Evolutionary conservation across 2,329 filamentous ascomycete species (phyloP).

Genomic region (Cladobotryum protrusum): DNA sequence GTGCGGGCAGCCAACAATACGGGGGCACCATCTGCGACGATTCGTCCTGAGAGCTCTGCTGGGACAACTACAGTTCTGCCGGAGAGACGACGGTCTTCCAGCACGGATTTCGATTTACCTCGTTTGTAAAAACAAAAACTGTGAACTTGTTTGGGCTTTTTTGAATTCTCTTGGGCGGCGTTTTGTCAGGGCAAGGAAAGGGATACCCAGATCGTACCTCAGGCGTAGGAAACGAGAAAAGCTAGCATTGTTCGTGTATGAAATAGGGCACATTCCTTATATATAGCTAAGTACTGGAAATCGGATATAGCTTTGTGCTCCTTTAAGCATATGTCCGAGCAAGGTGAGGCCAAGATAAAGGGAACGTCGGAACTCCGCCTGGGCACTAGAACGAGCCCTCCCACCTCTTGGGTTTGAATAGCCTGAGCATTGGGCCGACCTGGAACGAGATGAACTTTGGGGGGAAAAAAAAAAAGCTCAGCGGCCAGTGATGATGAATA

Average conservation of each 20-base stretch:
- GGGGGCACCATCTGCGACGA: slow-evolving; percentile 20
- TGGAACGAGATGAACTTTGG: too few relatives aligned
- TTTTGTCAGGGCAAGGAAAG: neutral
- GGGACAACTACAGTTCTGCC: slow-evolving; percentile 22
- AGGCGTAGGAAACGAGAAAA: neutral
- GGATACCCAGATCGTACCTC: neutral
- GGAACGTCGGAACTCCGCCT: too few relatives aligned
- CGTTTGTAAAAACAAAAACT: slow-evolving; percentile 27
- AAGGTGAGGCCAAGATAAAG: too few relatives aligned
- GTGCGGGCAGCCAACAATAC: slow-evolving; percentile 32
- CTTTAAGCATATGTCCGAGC: too few relatives aligned
- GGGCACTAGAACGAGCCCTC: too few relatives aligned
- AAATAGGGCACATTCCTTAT: neutral
- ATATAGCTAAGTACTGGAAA: too few relatives aligned
- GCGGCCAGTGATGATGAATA: too few relatives aligned
- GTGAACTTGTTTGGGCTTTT: neutral
- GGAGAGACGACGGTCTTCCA: slow-evolving; percentile 33
- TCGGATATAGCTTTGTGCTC: too few relatives aligned
- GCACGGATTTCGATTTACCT: slow-evolving; percentile 32
- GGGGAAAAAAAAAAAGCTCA: too few relatives aligned
- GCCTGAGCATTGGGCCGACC: too few relatives aligned
- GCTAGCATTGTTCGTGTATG: neutral
- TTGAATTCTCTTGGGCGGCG: neutral
- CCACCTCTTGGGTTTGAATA: too few relatives aligned
- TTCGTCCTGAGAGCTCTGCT: slow-evolving; percentile 26